phyloP scores from a whole-genome alignment of 495 filamentous ascomycete species.

The Neurospora sublineolata region DNA sequence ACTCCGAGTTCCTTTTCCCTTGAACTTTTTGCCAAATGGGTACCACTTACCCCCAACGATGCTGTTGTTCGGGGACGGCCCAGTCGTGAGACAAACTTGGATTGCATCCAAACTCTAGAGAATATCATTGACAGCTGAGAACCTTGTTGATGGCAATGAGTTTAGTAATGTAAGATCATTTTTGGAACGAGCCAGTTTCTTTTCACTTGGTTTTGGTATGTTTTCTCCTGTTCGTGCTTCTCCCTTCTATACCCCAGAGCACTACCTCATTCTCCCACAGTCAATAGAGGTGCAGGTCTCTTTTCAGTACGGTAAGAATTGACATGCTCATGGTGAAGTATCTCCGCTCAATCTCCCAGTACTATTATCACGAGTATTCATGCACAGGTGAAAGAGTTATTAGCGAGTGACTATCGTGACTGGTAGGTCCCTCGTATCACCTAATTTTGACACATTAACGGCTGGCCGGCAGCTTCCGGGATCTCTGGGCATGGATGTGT shows the following conservation, averaged over 20 bases:
- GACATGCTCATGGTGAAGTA: background rate
- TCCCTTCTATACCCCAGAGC: background rate
- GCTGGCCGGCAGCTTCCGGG: background rate
- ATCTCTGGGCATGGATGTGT: background rate
- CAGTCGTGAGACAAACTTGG: background rate
- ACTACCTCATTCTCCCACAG: background rate
- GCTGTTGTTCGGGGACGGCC: background rate
- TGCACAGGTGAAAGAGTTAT: background rate
- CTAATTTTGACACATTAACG: background rate
- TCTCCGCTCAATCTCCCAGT: background rate
- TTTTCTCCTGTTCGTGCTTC: background rate
- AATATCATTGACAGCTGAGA: no score
- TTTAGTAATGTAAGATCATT: background rate
- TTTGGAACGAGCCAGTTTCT: background rate
- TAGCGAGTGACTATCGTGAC: background rate
- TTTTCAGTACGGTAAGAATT: background rate
- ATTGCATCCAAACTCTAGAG: background rate
- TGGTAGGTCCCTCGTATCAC: background rate
- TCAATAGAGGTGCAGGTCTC: background rate
- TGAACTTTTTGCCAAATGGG: background rate
- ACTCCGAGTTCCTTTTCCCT: background rate
- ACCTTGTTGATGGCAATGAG: background rate
- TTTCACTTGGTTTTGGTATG: background rate
- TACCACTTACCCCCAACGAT: background rate
- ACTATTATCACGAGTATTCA: background rate